A percentile compares a stretch with the other conserved stretches of the same genome.
Conservation (phyloP, 1,284 basidiomycete species). For the Anthracocystis walkeri region DNA sequence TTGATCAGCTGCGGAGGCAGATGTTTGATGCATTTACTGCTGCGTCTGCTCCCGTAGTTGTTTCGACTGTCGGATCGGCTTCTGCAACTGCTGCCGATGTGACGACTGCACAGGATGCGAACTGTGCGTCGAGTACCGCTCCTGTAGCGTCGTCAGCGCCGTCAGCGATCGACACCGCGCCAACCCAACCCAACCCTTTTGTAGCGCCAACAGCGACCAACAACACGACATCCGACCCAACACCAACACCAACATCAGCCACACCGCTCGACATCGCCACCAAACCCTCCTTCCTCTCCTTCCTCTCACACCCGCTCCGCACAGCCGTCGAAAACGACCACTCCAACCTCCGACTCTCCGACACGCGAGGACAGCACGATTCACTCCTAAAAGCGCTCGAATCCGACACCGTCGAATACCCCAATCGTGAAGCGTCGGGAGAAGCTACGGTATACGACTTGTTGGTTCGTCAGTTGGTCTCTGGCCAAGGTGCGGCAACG, state of each 20-base stretch:
- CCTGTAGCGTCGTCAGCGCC: not conserved
- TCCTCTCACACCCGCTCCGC: constrained; percentile 15
- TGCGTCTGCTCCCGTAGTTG: not conserved
- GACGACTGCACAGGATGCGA: not conserved
- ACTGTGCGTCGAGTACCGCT: not conserved
- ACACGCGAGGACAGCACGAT: constrained; percentile 23
- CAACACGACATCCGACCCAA: not conserved
- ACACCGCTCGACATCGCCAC: constrained; percentile 12
- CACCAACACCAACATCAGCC: not conserved
- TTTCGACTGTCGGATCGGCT: not conserved
- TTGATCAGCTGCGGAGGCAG: constrained; percentile 35
- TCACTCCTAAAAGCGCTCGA: constrained; percentile 32
- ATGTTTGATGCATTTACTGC: constrained; percentile 33
- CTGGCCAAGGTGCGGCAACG: not conserved
- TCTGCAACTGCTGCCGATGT: not conserved
- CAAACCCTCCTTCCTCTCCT: constrained; percentile 14
- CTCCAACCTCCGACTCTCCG: constrained; percentile 19
- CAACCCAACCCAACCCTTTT: not conserved
- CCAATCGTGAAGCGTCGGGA: not conserved
- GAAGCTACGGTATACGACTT: constrained; percentile 36
- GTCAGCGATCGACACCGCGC: not conserved
- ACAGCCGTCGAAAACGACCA: constrained; percentile 27
- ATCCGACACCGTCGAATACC: constrained; percentile 10
- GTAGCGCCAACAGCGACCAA: not conserved
- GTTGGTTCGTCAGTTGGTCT: constrained; percentile 20